Percentiles rank a stretch among this genome's conserved stretches.
phyloP scores from a whole-genome alignment of 768 basidiomycete species.

The Pholiota molesta region DNA sequence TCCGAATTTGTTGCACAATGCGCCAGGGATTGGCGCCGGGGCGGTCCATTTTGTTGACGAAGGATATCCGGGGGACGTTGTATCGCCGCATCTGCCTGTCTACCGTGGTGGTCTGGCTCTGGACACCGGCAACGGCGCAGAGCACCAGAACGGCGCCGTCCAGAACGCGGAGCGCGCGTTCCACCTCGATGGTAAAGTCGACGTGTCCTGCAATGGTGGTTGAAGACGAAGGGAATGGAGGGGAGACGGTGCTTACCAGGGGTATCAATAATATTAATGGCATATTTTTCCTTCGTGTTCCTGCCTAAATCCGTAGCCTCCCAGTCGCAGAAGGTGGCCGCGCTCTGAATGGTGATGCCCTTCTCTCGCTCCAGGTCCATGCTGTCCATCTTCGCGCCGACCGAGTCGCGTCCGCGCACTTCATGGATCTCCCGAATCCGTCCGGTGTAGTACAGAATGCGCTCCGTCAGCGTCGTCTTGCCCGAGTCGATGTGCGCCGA shows the following conservation, averaged over 20 bases:
- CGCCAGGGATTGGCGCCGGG: constrained; percentile 98
- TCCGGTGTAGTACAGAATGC: constrained; percentile 95
- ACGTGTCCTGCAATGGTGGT: constrained; percentile 76
- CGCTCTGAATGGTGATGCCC: constrained; percentile 98
- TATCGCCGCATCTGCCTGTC: constrained; percentile 99
- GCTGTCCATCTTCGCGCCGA: constrained; percentile 99
- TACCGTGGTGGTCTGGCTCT: constrained; percentile 99
- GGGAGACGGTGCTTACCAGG: constrained; percentile 59
- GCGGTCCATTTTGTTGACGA: constrained; percentile 99
- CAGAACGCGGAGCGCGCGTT: constrained; percentile 92
- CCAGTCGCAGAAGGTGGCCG: constrained; percentile 99
- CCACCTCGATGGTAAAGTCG: constrained; percentile 99
- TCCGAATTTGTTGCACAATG: constrained; percentile 88
- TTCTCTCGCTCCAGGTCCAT: constrained; percentile 99
- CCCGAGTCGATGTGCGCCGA: constrained; percentile 96
- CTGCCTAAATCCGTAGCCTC: constrained; percentile 64
- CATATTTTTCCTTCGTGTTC: constrained; percentile 76
- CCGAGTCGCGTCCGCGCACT: constrained; percentile 92
- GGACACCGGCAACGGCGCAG: constrained; percentile 95
- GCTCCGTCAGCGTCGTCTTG: constrained; percentile 97
- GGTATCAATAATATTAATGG: constrained; percentile 98
- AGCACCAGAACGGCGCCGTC: constrained; percentile 97
- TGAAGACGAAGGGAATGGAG: constrained; percentile 2
- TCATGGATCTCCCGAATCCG: constrained; percentile 96
- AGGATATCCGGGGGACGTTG: constrained; percentile 90